Conservation (phyloP, 352 stramenopile species). For the Phytophthora vignae region DNA sequence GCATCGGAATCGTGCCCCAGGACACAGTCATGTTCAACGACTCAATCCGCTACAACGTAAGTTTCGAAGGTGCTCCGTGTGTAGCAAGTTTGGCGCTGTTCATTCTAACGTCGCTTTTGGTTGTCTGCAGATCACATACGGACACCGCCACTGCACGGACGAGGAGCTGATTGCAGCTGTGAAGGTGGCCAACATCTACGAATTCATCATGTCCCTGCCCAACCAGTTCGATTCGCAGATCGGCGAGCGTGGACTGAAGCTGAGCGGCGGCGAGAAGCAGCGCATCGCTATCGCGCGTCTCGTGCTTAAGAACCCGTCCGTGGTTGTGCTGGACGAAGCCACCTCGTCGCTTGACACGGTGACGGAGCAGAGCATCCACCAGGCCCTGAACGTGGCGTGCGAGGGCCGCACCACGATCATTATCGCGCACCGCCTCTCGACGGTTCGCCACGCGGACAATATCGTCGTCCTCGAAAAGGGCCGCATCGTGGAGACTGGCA, state of each 20-base stretch:
- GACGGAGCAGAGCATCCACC: constrained; percentile 77
- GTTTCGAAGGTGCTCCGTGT: constrained; percentile 7
- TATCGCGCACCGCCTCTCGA: constrained; percentile 87
- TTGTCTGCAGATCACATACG: constrained; percentile 89
- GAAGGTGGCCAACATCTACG: constrained; percentile 92
- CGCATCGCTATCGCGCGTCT: constrained; percentile 83
- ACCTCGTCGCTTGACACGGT: constrained; percentile 81
- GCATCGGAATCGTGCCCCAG: constrained; percentile 97
- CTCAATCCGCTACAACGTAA: constrained; percentile 96
- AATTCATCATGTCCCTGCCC: constrained; percentile 94
- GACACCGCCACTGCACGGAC: constrained; percentile 81
- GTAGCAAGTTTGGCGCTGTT: neutral
- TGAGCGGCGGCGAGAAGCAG: constrained; percentile 86
- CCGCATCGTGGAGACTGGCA: constrained; percentile 58
- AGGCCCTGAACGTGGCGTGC: constrained; percentile 59
- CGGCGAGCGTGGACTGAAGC: constrained; percentile 79
- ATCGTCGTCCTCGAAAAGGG: constrained; percentile 74
- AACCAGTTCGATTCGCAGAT: constrained; percentile 93
- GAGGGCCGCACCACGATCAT: constrained; percentile 75
- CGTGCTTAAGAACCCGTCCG: constrained; percentile 78
- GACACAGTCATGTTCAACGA: constrained; percentile 98
- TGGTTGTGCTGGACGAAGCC: constrained; percentile 86
- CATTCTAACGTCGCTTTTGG: constrained; percentile 14
- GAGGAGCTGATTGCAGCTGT: constrained; percentile 93
- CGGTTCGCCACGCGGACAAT: constrained; percentile 72